Base-by-base conservation (phyloP, 2,329 filamentous ascomycete species). In the Geoglossum cookeanum region DNA sequence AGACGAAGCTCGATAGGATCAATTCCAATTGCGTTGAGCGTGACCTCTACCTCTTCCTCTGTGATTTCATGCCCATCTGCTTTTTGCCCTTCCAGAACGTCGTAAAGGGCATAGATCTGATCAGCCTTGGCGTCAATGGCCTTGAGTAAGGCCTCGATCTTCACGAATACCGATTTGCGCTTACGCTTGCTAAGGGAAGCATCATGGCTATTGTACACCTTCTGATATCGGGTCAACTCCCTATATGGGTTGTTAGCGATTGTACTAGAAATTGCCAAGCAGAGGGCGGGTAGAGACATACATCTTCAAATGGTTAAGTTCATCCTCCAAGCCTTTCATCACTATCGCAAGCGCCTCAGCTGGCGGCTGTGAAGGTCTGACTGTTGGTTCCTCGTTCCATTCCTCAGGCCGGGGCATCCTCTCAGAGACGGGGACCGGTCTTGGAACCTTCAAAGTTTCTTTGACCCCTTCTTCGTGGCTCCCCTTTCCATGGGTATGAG, bases 61-160 rank as follows among this genome's bases (percentile, higher is more conserved):
- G 73, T 78, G 75, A 85, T 82, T 61, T 77, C 74, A 64, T 80
- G 77, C 0, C 80, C 80, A 2, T 76, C 75, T 37, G 74, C 74
- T 70, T 85, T 87, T 67, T 90, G 85, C 4, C 84, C 86, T 68
- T 91, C 87, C 0, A 92, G 74, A 0, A 92, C 87, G 67, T 94
- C 88, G 63, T 90, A 87, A 13, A 94, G 74, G 47, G 80, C 78
- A 69, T 94, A 94, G 47, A 94, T 82, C 68, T 90, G 85, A 60
- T 86, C 83, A 30, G 81, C 80, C 69, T 90, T 88, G 64, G 78
- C 75, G 64, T 89, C 84, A 29, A 88, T 78, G 56, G 78, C 75
- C 60, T 75, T 75, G 47, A 84, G 71, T 22, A 88, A 65, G 27
- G 72, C 72, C 60, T 81, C 75, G 39, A 91, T 83, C 58, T 77